Conservation (phyloP, 768 basidiomycete species). For the Coprinellus aureogranulatus region DNA sequence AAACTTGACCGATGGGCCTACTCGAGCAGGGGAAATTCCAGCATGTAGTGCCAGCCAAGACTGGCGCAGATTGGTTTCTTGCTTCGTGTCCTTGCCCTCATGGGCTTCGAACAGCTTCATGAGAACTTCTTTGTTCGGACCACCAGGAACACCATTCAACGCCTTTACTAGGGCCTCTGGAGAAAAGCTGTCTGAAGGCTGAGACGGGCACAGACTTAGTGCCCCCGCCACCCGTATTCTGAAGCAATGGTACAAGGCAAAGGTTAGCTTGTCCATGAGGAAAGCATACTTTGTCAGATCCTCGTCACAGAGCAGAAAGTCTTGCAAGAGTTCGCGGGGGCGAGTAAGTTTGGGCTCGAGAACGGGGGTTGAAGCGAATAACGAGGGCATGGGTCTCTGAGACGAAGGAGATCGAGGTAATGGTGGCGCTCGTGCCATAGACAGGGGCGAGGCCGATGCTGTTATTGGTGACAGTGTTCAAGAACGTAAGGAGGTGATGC, state of each 20-base stretch:
- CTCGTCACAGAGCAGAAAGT: slow-evolving; percentile 29
- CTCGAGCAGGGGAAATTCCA: not conserved
- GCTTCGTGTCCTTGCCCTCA: slow-evolving; percentile 16
- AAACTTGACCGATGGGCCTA: not conserved
- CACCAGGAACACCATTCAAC: not conserved
- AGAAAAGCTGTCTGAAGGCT: not conserved
- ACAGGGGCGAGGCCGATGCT: slow-evolving; percentile 43
- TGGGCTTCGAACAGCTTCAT: slow-evolving; percentile 27
- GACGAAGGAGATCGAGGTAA: slow-evolving; percentile 41
- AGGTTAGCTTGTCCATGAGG: slow-evolving; percentile 43
- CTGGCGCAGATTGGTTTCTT: slow-evolving; percentile 28
- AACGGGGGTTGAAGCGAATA: slow-evolving; percentile 18
- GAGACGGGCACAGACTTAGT: not conserved
- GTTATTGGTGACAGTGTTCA: slow-evolving; percentile 21
- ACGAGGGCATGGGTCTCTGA: slow-evolving; percentile 33
- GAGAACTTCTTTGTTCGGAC: slow-evolving; percentile 14
- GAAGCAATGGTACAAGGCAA: slow-evolving; percentile 39
- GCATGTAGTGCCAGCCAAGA: slow-evolving; percentile 44
- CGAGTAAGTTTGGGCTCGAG: not conserved
- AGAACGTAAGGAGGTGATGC: slow-evolving; percentile 25
- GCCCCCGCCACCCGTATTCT: slow-evolving; percentile 30
- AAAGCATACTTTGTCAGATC: slow-evolving; percentile 37
- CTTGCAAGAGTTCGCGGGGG: slow-evolving; percentile 23
- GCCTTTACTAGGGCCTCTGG: not conserved
- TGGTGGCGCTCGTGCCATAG: slow-evolving; percentile 31